Evolutionary conservation across 2,329 filamentous ascomycete species (phyloP).

Genomic region (Drechslera avenae): DNA sequence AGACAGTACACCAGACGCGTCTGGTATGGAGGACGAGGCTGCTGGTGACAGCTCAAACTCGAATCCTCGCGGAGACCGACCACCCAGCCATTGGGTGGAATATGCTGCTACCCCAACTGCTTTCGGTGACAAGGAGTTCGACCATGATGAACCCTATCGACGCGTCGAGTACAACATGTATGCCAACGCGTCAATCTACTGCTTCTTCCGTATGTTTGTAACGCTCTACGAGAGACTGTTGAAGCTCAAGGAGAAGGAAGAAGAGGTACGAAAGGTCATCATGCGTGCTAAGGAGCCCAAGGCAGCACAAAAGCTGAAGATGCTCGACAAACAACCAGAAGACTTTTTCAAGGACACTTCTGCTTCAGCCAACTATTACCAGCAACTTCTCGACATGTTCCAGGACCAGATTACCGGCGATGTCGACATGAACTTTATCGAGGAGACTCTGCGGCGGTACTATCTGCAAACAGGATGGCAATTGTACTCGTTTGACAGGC

Average conservation of each 20-base stretch:
- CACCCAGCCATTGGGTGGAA: slow-evolving; percentile 67
- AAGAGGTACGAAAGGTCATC: slow-evolving; percentile 74
- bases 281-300: slow-evolving; percentile 74
- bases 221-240: slow-evolving; percentile 84
- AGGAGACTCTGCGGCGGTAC: slow-evolving; percentile 88
- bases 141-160: slow-evolving; percentile 77
- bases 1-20: slow-evolving; percentile 86
- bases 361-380: slow-evolving; percentile 74
- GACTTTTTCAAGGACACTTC: slow-evolving; percentile 76
- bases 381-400: slow-evolving; percentile 81
- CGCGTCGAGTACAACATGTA: slow-evolving; percentile 88
- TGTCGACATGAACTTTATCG: slow-evolving; percentile 80
- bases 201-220: slow-evolving; percentile 93
- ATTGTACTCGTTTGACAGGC: slow-evolving; percentile 88
- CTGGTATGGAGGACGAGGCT: slow-evolving; percentile 77
- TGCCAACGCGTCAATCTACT: slow-evolving; percentile 87
- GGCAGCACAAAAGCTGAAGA: slow-evolving; percentile 80
- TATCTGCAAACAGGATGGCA: slow-evolving; percentile 92
- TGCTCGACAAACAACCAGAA: slow-evolving; percentile 75
- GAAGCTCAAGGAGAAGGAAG: slow-evolving; percentile 80
- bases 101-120: slow-evolving; percentile 62
- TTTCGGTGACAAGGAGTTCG: slow-evolving; percentile 67
- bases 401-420: slow-evolving; percentile 85
- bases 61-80: slow-evolving; percentile 63
- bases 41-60: slow-evolving; percentile 63